Base-by-base conservation (phyloP, 768 basidiomycete species). In the Boletus sensibilis region DNA sequence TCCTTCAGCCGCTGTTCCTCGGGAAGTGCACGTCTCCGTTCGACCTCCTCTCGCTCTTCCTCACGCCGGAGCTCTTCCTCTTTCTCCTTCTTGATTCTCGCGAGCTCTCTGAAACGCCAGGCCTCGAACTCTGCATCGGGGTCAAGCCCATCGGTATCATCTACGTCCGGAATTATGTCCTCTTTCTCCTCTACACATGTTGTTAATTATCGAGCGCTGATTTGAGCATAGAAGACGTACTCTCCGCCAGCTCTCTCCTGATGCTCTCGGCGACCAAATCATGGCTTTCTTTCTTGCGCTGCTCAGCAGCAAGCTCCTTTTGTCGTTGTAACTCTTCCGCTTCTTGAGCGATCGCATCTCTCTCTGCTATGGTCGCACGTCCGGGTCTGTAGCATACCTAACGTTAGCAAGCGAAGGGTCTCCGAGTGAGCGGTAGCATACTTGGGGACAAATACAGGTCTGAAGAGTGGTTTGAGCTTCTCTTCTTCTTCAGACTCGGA, bases 391-490 rank as follows among this genome's bases (percentile, higher is more conserved):
- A 63, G 43, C 37, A 46, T 53, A 46, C 18, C 13, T 45, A 29
- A 34, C 13, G 48, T 67, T 20, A 53, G 50, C 37, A 37, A 49
- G 21, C 11, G 25, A 37, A 43, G 12, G 7, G 41, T 45, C 14
- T 44, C 48, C 45, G 37, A 60, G 20, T 11, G 20, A 18, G 23
- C 29, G 31, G 35, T 3, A 47, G 74, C 88, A 56, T 68, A 95
- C 95, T 98, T 98, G 52, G 91, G 91, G 18, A 98, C 84, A 71
- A 98, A 99, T 1, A 96, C 90, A 2, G 97, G 97, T 59, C 95
- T 80, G 72, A 96, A 94, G 60, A 87, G 83, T 7, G 84, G 75
- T 69, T 90, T 88, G 5, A 85, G 82, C 42, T 83, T 78, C 68
- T 87, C 85, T 55, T 87, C 86, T 55, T 90, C 91, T 65, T 92